Conservation (phyloP, 495 filamentous ascomycete genomes). For the Xylaria telfairii region DNA sequence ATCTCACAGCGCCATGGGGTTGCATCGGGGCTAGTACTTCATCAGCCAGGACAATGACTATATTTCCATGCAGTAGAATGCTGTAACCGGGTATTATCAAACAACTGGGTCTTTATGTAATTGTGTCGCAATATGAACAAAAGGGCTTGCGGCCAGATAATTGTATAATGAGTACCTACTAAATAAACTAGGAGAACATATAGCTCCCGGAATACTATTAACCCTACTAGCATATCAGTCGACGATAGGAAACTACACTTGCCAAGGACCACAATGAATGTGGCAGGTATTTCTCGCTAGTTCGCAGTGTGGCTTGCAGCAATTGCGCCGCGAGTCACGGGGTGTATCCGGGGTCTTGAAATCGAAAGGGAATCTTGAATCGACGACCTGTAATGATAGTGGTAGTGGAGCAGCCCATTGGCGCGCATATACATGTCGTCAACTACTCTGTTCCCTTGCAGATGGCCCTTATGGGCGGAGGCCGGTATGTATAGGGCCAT, state of each 20-base stretch:
- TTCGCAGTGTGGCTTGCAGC: no score
- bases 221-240: no score
- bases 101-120: no score
- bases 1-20: not conserved
- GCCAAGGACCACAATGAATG: no score
- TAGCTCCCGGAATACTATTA: no score
- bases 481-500: not conserved
- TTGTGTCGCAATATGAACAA: no score
- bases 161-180: no score
- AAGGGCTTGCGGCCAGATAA: no score
- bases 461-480: not conserved
- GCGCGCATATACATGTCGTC: not conserved
- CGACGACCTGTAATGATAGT: not conserved
- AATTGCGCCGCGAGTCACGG: no score
- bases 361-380: not conserved
- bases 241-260: no score
- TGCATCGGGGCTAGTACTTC: not conserved
- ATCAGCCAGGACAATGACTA: not conserved
- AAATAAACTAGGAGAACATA: no score
- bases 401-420: not conserved
- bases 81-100: not conserved
- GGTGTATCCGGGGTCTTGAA: not conserved
- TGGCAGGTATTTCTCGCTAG: no score
- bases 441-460: not conserved
- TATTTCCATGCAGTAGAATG: not conserved